Percentiles rank a stretch among this genome's conserved stretches.
Conservation (phyloP, 352 stramenopile species). For the Phytophthora parvispora region DNA sequence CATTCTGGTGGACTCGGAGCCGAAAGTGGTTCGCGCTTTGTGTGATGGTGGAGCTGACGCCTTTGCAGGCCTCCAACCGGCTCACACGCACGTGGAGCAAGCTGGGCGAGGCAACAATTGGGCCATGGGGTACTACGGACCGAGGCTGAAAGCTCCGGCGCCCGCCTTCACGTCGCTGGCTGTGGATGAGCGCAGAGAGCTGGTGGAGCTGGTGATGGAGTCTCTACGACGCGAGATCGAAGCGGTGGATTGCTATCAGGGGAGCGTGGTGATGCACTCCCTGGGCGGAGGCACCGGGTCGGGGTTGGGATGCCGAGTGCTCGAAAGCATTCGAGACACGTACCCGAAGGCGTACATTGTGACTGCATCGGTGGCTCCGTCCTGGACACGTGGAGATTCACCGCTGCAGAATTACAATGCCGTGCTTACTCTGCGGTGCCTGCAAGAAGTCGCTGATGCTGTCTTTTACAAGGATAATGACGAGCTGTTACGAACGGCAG, state of each 20-base stretch:
- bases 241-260: constrained; percentile 70
- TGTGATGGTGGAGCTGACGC: background rate
- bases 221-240: constrained; percentile 82
- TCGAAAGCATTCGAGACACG: constrained; percentile 85
- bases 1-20: constrained; percentile 85
- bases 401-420: constrained; percentile 92
- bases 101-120: constrained; percentile 90
- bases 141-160: constrained; percentile 23
- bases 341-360: constrained; percentile 82
- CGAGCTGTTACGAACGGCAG: constrained; percentile 64
- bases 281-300: constrained; percentile 86
- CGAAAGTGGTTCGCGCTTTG: constrained; percentile 72
- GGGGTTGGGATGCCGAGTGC: constrained; percentile 80
- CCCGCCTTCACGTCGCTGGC: constrained; percentile 41
- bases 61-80: constrained; percentile 38
- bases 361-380: constrained; percentile 78
- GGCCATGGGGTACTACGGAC: constrained; percentile 85
- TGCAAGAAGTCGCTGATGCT: constrained; percentile 79
- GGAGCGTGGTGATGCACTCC: constrained; percentile 83
- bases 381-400: constrained; percentile 66
- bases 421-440: constrained; percentile 70
- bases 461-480: constrained; percentile 92
- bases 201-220: constrained; percentile 81
- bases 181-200: constrained; percentile 47
- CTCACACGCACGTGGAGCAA: constrained; percentile 70